Base-by-base conservation (phyloP, 495 filamentous ascomycete species). In the Aspergillus indologenus region DNA sequence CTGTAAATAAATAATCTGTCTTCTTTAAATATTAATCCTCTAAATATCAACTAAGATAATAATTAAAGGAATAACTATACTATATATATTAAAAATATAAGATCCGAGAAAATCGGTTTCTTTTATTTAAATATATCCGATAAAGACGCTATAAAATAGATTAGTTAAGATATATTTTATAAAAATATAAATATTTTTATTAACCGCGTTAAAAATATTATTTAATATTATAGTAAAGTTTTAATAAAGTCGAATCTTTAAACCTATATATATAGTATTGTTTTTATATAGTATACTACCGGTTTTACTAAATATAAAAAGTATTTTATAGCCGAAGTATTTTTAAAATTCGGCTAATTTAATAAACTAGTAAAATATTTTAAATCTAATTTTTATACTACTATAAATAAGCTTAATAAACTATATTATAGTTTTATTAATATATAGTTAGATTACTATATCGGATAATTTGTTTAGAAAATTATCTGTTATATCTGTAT, bases 291-390 rank as follows among this genome's bases (percentile, higher is more conserved):
- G 21, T 52, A 29, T 12, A 52, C 12, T 17, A 29, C 20, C 17
- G 29, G 20, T 23, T 31, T 18, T 19, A 52, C 20, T 52, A 52
- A 24, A 29, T 52, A 52, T 52, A 52, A 24, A 52, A 52, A 40
- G 12, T 52, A 52, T 8, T 18, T 52, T 29, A 52, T 18, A 52
- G 17, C 17, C 6, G 7, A 24, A 24, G 26, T 52, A 29, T 19
- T n/a, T 24, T 5, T 24, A 8, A 52, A 6, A 26, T 5, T 6
- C 6, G 11, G 12, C 5, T 40, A 40, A 40, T 40, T 40, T 6
- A 15, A 40, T 6, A 14, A 40, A 15, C 2, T 40, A 11, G 12
- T 40, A 6, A 40, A 40, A 14, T 11, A 15, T 6, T 40, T 40
- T 40, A 40, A 40, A 15, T 14, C 12, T 9, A 9, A 2, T 14